Base-by-base conservation (phyloP, 768 basidiomycete genomes). In the Tulasnella sp. region DNA sequence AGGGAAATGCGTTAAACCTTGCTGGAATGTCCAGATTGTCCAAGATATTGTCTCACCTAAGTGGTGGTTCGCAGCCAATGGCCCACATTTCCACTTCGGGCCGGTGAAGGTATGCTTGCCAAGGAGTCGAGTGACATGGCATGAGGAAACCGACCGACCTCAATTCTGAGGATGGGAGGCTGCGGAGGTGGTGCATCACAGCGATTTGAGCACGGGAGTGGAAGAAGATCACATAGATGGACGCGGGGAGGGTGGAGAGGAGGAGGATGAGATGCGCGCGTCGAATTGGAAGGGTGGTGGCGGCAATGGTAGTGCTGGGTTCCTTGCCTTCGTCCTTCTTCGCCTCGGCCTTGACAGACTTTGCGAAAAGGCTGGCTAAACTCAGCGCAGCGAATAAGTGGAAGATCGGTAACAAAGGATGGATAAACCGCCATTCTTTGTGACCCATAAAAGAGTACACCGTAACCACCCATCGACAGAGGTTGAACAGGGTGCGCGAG, bases 341-440 rank as follows among this genome's bases (percentile, higher is more conserved):
- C 84, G 31, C 34, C 34, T 68, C 12, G 27, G n/a, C 62, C 14
- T 14, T 68, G 27, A 14, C 3, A 68, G 7, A 27, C 62, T 68
- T 68, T 2, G 62, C 62, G 27, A 68, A 68, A 27, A 68, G 62
- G 18, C 62, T 68, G 12, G 27, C 62, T n/a, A 68, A 31, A 34
- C 62, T 68, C 27, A 90, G 91, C 0, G 95, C 88, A 16, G 93
- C 93, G 80, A 98, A 88, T 31, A 96, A 82, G 82, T 98, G 92
- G 56, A 97, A 86, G 40, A 95, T 85, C 0, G 98, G 97, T 4
- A 99, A 87, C 27, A 98, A 84, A 0, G 97, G 96, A 81, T 98
- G 97, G 9, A 99, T 86, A 86, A 99, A 99, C 10, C 98, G 89
- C 96, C 96, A 98, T 87, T 99, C 98, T 83, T 99, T 99, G 87